Percentiles rank a stretch among this genome's conserved stretches.
phyloP scores from a whole-genome alignment of 306 rosid genomes.

The Alnus rubra region DNA sequence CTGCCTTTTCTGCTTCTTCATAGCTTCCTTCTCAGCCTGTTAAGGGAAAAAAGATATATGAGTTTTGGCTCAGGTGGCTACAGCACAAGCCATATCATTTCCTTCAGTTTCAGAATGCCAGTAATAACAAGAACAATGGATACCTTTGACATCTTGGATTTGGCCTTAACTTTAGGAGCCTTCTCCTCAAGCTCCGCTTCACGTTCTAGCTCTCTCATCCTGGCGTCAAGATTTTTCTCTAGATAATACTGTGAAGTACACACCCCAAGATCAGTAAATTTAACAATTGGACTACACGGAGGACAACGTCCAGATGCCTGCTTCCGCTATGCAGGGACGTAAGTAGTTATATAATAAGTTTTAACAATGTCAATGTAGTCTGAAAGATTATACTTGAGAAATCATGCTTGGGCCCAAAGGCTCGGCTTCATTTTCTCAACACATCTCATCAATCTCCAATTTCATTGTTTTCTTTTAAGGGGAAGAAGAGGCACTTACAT shows the following conservation, averaged over 20 bases:
- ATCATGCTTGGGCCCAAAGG: background rate
- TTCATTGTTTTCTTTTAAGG: background rate
- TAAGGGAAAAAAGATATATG: conserved; percentile 6
- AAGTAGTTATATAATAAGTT: too few relatives aligned
- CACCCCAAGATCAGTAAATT: conserved; percentile 34
- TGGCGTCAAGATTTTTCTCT: conserved; percentile 92
- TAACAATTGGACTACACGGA: conserved; percentile 11
- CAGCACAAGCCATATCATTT: conserved; percentile 2
- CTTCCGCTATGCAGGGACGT: background rate
- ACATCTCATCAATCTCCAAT: background rate
- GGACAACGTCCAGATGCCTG: background rate
- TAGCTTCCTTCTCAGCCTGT: conserved; percentile 93
- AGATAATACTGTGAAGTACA: conserved; percentile 66
- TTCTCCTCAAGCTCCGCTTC: conserved; percentile 91
- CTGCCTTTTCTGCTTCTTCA: conserved; percentile 83
- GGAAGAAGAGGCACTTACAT: conserved; percentile 51
- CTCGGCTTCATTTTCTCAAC: background rate
- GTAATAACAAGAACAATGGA: conserved; percentile 2
- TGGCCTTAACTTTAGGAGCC: conserved; percentile 94
- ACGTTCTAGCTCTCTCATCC: conserved; percentile 76
- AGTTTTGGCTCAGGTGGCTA: conserved; percentile 2
- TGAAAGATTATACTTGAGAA: background rate
- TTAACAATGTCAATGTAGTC: background rate
- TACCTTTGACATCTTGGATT: conserved; percentile 99
- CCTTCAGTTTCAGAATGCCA: background rate